Evolutionary conservation across 768 basidiomycete species (phyloP).

Genomic region (Lenzites betulinus): DNA sequence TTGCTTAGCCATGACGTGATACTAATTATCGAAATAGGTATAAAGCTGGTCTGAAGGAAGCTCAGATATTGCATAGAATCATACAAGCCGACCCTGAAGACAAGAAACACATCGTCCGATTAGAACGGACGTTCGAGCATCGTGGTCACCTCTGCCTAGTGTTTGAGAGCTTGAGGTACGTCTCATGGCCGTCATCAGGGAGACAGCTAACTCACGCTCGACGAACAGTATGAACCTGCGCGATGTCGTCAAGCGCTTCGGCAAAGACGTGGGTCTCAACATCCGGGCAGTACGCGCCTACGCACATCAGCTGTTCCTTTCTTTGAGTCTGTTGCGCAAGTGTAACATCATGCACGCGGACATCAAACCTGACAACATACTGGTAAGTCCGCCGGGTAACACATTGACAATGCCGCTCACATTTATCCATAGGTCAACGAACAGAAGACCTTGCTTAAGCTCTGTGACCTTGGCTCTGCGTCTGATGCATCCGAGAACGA

Average conservation of each 20-base stretch:
- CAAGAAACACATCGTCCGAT: conserved; percentile 93
- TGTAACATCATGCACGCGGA: conserved; percentile 97
- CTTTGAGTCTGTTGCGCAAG: conserved; percentile 82
- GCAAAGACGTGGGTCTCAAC: conserved; percentile 96
- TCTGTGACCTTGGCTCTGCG: conserved; percentile 97
- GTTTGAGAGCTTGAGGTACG: conserved; percentile 89
- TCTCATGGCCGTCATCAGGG: not conserved
- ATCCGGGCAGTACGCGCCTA: conserved; percentile 99
- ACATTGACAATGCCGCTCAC: not conserved
- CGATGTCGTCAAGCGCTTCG: conserved; percentile 96
- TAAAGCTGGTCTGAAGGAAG: conserved; percentile 92
- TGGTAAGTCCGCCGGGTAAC: conserved; percentile 53
- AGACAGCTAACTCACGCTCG: conserved; percentile 10
- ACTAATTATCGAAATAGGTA: conserved; percentile 56
- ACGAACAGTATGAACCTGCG: conserved; percentile 89
- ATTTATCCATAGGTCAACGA: conserved; percentile 76
- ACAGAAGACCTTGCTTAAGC: conserved; percentile 87
- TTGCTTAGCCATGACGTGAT: not conserved
- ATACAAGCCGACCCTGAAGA: conserved; percentile 92
- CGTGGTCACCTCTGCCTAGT: conserved; percentile 96
- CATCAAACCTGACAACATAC: conserved; percentile 97
- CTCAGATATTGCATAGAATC: conserved; percentile 83
- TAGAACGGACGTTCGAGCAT: conserved; percentile 95
- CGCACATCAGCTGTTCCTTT: conserved; percentile 92
- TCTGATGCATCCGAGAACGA: conserved; percentile 94